Evolutionary conservation across 805 yeast species (phyloP), one percentile per base, ranked within the genome.

Genomic region (Kuraishia hungarica): DNA sequence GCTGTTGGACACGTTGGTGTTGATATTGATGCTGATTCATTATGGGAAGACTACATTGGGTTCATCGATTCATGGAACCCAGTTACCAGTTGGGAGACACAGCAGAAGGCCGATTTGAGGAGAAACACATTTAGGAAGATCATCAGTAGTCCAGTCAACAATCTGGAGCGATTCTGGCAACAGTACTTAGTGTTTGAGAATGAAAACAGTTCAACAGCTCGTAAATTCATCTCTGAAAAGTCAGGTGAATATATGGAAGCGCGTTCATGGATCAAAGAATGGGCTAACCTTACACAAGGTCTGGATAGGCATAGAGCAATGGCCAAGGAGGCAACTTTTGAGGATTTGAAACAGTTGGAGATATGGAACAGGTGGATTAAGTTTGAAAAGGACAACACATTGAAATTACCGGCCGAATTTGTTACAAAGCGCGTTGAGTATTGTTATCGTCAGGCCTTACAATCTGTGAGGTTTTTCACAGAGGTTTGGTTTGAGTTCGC

Each of bases 161-260:
- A 83, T 57, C 72, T 93, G 51, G 97, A 92, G 66, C 77, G 75
- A 22, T 74, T 87, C 55, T 93, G 99, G 99, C 56, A 83, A 75
- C 53, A 60, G n/a, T 93, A 91, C 68, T 85, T 89, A 22, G 75
- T 78, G 57, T 94, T 94, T 83, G 98, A 93, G 69, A 89, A 84
- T 62, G 86, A 83, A 46, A 87, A 87, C 64, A 75, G 86, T 39
- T 72, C 86, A 20, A 87, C 92, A 2, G 94, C 97, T 2, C 82
- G 96, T 63, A 89, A 89, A 67, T 83, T 86, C 64, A 84, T 92
- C 54, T 84, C 88, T 50, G 97, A 92, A 61, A 78, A 83, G 57
- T 87, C 96, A 13, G 83, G 88, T 2, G 86, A 83, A 15, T 94
- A 91, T 66, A 89, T 93, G 97, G 83, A 80, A 60, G 92, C 97